Evolutionary conservation across 1,284 basidiomycete species (phyloP), one percentile per base, ranked within the genome.

Genomic region (Pisolithus thermaeus): DNA sequence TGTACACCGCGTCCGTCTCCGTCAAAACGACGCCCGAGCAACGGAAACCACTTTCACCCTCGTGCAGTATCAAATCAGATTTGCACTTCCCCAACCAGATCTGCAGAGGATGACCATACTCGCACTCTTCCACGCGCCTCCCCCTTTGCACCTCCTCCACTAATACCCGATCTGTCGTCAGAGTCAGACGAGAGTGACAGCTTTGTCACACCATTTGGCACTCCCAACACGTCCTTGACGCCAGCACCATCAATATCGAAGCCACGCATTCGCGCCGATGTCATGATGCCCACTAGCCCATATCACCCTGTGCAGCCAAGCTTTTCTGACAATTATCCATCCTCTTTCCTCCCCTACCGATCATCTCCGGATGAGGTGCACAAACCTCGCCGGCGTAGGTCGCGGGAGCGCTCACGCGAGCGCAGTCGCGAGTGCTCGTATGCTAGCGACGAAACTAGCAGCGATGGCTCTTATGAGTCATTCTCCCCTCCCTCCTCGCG

Each of bases 181-280:
- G 78, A 80, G 61, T 80, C 78, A 2, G 82, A 84, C 58, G 81
- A 84, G 65, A 78, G 76, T 54, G 80, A 83, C 62, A 73, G 72
- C 39, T 74, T 77, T 56, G 56, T 62, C n/a, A 63, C 68, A 52
- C 67, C 70, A 25, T 66, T 61, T 14, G 62, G 60, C 39, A 64
- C 56, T 59, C 72, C 62, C 74, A 76, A 44, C 73, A 73, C 12
- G 63, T 67, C 28, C 55, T 65, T 46, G 71, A 63, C 1, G 74
- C 53, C 51, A 70, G 72, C 64, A 79, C 79, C 76, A 78, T 78
- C 56, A 46, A 56, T 60, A 60, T 45, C 56, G 20, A 47, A 48
- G 52, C 45, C 50, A 22, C 56, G 50, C 41, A 32, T 38, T 49
- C 52, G 56, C 41, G 44, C 48, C 39, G 52, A 54, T 38, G 20